Percentiles rank a stretch among this genome's conserved stretches.
Evolutionary conservation across 2,329 filamentous ascomycete species (phyloP).

Genomic region (Calycina herbarum): DNA sequence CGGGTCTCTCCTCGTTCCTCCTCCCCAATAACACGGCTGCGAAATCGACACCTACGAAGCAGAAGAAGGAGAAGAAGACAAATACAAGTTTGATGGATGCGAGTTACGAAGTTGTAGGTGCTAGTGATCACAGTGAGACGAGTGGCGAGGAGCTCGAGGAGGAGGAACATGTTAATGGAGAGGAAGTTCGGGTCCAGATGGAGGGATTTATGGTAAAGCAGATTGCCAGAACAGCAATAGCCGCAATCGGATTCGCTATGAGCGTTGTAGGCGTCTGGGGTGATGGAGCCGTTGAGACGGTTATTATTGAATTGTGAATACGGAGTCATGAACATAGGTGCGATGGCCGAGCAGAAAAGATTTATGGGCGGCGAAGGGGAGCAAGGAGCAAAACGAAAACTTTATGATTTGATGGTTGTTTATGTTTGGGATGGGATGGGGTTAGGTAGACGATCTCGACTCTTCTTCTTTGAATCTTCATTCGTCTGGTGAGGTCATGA

Average conservation of each 20-base stretch:
- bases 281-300: constrained; percentile 48
- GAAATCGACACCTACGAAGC: constrained; percentile 9
- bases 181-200: constrained; percentile 59
- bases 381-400: neutral
- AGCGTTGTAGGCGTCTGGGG: constrained; percentile 67
- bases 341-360: neutral
- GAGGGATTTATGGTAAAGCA: constrained; percentile 56
- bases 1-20: constrained; percentile 44
- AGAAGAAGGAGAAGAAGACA: constrained; percentile 29
- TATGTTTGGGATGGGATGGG: neutral
- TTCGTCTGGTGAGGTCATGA: neutral
- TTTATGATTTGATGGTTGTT: constrained; percentile 1
- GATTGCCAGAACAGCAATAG: constrained; percentile 53
- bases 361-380: neutral
- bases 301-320: constrained; percentile 34
- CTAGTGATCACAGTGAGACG: constrained; percentile 45
- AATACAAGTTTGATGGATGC: constrained; percentile 55
- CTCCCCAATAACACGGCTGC: constrained; percentile 11
- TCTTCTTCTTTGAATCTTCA: neutral
- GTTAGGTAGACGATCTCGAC: constrained; percentile 1
- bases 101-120: constrained; percentile 67
- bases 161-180: constrained; percentile 57
- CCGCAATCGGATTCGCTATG: constrained; percentile 59
- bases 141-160: constrained; percentile 49
- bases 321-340: neutral